Percentiles rank a stretch among this genome's conserved stretches.
Evolutionary conservation across 2,329 filamentous ascomycete genomes (phyloP).

Genomic region (Verruconis gallopava): DNA sequence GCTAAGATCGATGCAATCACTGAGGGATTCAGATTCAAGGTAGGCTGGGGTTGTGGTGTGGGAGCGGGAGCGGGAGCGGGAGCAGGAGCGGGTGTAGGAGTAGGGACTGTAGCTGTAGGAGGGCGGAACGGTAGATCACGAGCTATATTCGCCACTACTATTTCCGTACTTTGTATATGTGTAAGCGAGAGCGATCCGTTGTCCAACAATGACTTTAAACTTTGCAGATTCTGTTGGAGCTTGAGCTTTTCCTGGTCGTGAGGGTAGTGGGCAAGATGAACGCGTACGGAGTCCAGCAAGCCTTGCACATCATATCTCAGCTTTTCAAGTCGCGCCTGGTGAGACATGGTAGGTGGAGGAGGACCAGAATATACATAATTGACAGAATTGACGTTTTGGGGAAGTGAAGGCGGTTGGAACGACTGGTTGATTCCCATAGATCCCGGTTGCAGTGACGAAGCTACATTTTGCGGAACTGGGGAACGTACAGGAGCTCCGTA

Average conservation of each 20-base stretch:
- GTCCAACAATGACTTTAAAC: slow-evolving; percentile 70
- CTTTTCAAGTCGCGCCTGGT: slow-evolving; percentile 19
- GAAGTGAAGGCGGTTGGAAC: slow-evolving; percentile 2
- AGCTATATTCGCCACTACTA: slow-evolving; percentile 20
- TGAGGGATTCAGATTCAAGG: slow-evolving; percentile 1
- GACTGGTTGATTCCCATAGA: neutral
- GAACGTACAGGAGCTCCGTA: slow-evolving; percentile 29
- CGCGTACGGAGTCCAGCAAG: slow-evolving; percentile 59
- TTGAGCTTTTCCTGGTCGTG: slow-evolving; percentile 64
- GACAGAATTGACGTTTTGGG: neutral
- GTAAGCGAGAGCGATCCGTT: slow-evolving; percentile 67
- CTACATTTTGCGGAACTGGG: neutral
- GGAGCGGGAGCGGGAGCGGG: neutral
- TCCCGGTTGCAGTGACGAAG: neutral
- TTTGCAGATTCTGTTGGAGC: slow-evolving; percentile 71
- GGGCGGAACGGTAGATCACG: slow-evolving; percentile 1
- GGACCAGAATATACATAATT: slow-evolving; percentile 2
- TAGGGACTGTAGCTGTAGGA: neutral
- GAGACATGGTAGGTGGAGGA: slow-evolving; percentile 5
- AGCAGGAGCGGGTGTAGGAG: neutral
- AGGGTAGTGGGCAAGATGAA: slow-evolving; percentile 62
- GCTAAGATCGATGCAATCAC: slow-evolving; percentile 4
- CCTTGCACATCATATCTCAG: slow-evolving; percentile 74
- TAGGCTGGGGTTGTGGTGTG: neutral
- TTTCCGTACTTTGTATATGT: slow-evolving; percentile 59